Evolutionary conservation across 176 grass and related monocot species (phyloP).

Genomic region (Avena sativa): DNA sequence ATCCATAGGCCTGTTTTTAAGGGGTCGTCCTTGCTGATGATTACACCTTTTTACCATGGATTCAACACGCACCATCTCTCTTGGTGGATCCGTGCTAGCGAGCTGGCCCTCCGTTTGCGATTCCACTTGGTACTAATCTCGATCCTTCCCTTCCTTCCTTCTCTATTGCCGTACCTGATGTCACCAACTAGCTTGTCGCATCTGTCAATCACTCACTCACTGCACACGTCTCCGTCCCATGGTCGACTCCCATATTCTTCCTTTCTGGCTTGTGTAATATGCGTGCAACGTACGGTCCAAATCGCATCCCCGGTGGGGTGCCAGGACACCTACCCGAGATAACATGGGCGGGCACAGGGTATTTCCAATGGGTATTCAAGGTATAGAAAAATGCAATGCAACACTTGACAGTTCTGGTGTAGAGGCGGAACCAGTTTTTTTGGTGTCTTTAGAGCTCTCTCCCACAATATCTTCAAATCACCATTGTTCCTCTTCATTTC

Average conservation of each 20-base stretch:
- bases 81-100: neutral
- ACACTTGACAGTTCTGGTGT: too few relatives aligned
- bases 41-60: neutral
- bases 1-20: neutral
- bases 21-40: too few relatives aligned
- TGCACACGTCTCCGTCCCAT: neutral
- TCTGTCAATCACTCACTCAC: constrained; percentile 7
- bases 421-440: too few relatives aligned
- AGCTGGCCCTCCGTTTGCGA: neutral
- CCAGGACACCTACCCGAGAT: neutral
- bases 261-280: constrained; percentile 3
- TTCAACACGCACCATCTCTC: neutral
- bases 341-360: too few relatives aligned
- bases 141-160: constrained; percentile 4
- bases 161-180: constrained; percentile 19
- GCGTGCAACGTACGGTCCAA: constrained; percentile 23
- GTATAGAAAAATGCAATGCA: too few relatives aligned
- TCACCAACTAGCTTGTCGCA: constrained; percentile 26
- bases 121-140: constrained; percentile 11
- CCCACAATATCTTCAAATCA: too few relatives aligned
- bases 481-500: too few relatives aligned
- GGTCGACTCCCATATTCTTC: neutral
- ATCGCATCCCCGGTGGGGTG: constrained; percentile 3
- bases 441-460: too few relatives aligned
- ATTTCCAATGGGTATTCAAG: too few relatives aligned